These are phyloP conservation scores for Metschnikowia cerradonensis DNA, from an alignment of 805 yeast species.

Conservation along the genomic window DNA sequence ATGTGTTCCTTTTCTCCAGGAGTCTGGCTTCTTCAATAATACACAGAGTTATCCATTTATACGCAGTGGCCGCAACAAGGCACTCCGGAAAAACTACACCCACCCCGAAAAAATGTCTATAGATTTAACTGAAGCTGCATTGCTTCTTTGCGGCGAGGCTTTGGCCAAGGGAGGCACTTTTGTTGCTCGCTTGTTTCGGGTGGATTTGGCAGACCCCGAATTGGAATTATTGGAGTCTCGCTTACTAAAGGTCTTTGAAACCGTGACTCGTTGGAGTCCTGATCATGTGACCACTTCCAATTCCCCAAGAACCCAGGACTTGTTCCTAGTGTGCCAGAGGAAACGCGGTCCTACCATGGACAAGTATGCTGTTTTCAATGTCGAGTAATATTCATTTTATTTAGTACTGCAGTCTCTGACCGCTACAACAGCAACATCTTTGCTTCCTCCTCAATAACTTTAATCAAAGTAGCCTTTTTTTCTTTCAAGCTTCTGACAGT, in stretches of 20 bases:
- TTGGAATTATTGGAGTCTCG: slow-evolving; percentile 23
- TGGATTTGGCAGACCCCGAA: slow-evolving; percentile 28
- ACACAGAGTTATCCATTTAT: slow-evolving; percentile 34
- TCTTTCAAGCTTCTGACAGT: slow-evolving; percentile 2
- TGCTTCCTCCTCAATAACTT: background rate
- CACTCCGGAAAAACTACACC: slow-evolving; percentile 23
- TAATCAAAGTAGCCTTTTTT: background rate
- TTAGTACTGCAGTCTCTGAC: background rate
- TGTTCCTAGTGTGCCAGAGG: slow-evolving; percentile 27
- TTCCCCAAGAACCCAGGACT: slow-evolving; percentile 14
- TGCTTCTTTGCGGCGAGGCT: slow-evolving; percentile 26
- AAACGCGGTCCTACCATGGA: slow-evolving; percentile 10
- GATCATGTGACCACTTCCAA: slow-evolving; percentile 5
- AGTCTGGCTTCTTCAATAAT: slow-evolving; percentile 34
- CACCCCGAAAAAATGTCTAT: slow-evolving; percentile 28
- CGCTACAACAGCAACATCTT: background rate
- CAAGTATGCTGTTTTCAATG: slow-evolving; percentile 14
- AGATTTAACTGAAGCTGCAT: slow-evolving; percentile 40
- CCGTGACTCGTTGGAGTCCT: slow-evolving; percentile 21
- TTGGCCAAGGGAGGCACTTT: slow-evolving; percentile 30
- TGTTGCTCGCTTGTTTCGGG: slow-evolving; percentile 26
- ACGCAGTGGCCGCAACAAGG: slow-evolving; percentile 23
- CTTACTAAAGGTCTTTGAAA: slow-evolving; percentile 23
- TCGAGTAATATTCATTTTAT: slow-evolving; percentile 3
- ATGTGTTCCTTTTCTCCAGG: slow-evolving; percentile 31